Base-by-base conservation (phyloP, 192 early-diverging fungal genomes). In the Mortierella claussenii region DNA sequence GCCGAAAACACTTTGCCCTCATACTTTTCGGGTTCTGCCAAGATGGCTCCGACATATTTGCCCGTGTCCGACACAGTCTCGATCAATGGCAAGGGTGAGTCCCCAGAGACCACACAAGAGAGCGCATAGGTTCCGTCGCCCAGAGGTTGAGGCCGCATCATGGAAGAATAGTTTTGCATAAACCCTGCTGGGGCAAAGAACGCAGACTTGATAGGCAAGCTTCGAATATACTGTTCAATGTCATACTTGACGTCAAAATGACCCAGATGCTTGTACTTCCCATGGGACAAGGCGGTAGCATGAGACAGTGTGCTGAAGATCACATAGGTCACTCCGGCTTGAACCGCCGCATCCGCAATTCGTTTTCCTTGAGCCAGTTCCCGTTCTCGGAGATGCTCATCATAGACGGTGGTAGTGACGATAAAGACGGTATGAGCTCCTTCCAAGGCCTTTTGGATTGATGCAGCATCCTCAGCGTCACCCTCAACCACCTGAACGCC, bases 341-440 rank as follows among this genome's bases (percentile, higher is more conserved):
- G 28, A 43, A 63, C 61, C 11, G 61, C 61, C n/a, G 28, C 61
- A 37, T 63, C 61, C 0, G 49, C 61, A 24, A 63, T 53, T 2
- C 37, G 49, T 18, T 53, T 63, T 21, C 61, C 61, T 40, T 63
- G 61, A 53, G 61, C 50, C 42, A 31, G 1, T 27, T 63, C 61
- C 31, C 40, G 32, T 5, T 31, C 7, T 37, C 20, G 40, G 49
- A 63, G 24, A 4, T 44, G 8, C 12, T 20, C 40, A 44, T 52
- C 50, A 32, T 53, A 40, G 50, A 63, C 50, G 53, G 27, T 21
- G 44, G 27, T 31, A 21, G 49, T 71, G 26, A 63, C 49, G 13
- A 17, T 54, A 21, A 71, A 71, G 13, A 71, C 68, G 11, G 61
- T 62, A 44, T 71, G 60, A 0, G 68, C 60, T 24, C 68, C 68